These are phyloP conservation scores for Ephemerocybe angulata DNA, from an alignment of 768 basidiomycete species.

Conservation along the genomic window DNA sequence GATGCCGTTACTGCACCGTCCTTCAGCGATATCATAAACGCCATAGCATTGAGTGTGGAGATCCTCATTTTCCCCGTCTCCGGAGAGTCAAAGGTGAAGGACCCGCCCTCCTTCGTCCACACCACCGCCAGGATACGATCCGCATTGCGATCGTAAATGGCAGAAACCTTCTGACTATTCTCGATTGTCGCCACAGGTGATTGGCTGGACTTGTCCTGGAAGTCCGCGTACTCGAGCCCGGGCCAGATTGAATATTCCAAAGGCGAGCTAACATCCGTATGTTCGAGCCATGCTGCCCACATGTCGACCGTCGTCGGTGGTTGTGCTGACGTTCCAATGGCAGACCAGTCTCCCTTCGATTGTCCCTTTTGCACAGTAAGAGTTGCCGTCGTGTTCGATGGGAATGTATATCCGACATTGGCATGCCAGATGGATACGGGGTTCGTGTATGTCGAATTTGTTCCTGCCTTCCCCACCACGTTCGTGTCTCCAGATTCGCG, in stretches of 20 bases:
- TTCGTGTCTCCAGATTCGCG: too few species aligned
- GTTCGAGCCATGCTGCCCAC: too few species aligned
- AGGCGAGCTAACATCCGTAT: slow-evolving; percentile 23
- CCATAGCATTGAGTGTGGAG: slow-evolving; percentile 37
- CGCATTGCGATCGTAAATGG: slow-evolving; percentile 43
- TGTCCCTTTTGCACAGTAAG: too few species aligned
- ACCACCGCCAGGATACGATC: slow-evolving; percentile 47
- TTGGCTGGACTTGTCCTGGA: slow-evolving; percentile 34
- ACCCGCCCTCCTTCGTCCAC: slow-evolving; percentile 45
- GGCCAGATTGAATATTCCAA: slow-evolving; percentile 58
- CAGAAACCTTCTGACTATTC: slow-evolving; percentile 49
- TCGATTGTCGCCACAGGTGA: slow-evolving; percentile 34
- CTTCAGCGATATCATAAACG: slow-evolving; percentile 39
- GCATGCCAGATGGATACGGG: too few species aligned
- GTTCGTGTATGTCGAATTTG: too few species aligned
- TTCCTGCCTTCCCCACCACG: too few species aligned
- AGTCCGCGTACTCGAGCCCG: slow-evolving; percentile 37
- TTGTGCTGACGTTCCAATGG: too few species aligned
- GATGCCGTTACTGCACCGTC: slow-evolving; percentile 50
- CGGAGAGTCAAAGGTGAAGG: slow-evolving; percentile 27
- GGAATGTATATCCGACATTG: slow-evolving; percentile 58
- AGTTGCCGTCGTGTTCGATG: too few species aligned
- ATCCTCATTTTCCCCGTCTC: slow-evolving; percentile 27
- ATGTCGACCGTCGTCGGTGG: too few species aligned
- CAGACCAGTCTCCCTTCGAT: too few species aligned